phyloP scores from a whole-genome alignment of 805 yeast species.

The Candida ortonii region DNA sequence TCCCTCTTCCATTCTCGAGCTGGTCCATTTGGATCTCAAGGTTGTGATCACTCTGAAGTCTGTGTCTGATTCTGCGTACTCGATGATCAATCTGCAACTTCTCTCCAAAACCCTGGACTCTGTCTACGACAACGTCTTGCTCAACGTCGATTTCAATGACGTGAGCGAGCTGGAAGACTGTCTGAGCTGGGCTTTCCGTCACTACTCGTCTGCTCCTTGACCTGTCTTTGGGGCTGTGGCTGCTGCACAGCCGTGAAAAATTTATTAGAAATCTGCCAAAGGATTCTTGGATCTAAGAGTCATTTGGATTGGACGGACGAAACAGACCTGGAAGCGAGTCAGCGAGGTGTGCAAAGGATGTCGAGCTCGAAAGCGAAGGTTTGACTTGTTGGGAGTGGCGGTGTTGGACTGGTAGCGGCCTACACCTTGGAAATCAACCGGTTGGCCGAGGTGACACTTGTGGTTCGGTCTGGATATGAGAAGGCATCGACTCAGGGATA shows the following conservation, averaged over 20 bases:
- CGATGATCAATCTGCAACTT: slow-evolving; percentile 17
- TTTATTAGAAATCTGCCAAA: no score
- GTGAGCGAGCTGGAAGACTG: slow-evolving; percentile 53
- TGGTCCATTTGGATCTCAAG: slow-evolving; percentile 11
- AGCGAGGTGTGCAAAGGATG: slow-evolving; percentile 3
- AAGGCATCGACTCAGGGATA: slow-evolving; percentile 52
- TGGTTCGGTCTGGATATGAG: slow-evolving; percentile 61
- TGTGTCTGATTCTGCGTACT: slow-evolving; percentile 14
- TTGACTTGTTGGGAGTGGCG: slow-evolving; percentile 78
- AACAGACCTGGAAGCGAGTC: no score
- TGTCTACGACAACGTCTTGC: slow-evolving; percentile 33
- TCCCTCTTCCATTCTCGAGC: slow-evolving; percentile 22
- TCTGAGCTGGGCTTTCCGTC: slow-evolving; percentile 49
- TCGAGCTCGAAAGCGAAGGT: slow-evolving; percentile 33
- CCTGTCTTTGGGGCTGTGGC: no score
- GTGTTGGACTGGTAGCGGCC: slow-evolving; percentile 79
- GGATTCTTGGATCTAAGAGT: no score
- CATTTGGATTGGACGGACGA: no score
- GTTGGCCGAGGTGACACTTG: slow-evolving; percentile 50
- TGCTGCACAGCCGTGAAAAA: no score
- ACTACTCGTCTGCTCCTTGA: slow-evolving; percentile 12
- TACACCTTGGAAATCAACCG: slow-evolving; percentile 50
- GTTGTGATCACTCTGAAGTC: slow-evolving; percentile 17
- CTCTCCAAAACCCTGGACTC: slow-evolving; percentile 11
- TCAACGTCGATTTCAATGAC: slow-evolving; percentile 49